Evolutionary conservation across 2,329 filamentous ascomycete genomes (phyloP).

Genomic region (Hypoxylon sp.): DNA sequence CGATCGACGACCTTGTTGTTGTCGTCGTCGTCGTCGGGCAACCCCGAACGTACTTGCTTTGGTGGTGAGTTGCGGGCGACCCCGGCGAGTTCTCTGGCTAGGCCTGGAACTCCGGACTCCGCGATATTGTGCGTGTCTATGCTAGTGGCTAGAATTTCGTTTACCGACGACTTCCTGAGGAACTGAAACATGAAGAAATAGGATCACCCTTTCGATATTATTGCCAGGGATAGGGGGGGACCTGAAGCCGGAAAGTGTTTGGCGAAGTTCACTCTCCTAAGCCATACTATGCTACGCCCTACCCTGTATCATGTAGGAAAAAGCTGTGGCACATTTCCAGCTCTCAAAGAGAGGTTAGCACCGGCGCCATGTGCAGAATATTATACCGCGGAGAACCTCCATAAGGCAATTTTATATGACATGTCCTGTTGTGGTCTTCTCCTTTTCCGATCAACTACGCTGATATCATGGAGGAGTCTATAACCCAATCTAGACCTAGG

Average conservation of each 20-base stretch:
- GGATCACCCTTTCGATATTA: not conserved
- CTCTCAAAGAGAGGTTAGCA: not conserved
- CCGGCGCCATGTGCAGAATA: not conserved
- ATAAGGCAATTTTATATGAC: not conserved
- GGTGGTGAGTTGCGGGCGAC: constrained; percentile 12
- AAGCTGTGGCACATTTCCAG: not conserved
- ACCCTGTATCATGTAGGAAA: not conserved
- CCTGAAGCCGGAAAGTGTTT: not conserved
- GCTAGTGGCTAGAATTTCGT: not conserved
- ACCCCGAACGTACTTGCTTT: not conserved
- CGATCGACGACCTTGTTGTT: not conserved
- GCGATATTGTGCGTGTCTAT: not conserved
- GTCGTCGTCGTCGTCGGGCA: constrained; percentile 7
- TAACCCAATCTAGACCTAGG: not conserved
- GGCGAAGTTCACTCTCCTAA: not conserved
- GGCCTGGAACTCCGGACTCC: constrained; percentile 4
- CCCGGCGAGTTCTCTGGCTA: not conserved
- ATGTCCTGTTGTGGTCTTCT: not conserved
- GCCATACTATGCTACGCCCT: not conserved
- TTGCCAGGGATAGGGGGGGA: not conserved
- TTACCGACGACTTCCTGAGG: not conserved
- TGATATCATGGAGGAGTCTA: too few relatives aligned
- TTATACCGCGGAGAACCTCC: not conserved
- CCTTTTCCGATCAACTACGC: too few relatives aligned
- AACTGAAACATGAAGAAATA: constrained; percentile 2